Percentiles rank a stretch among this genome's conserved stretches.
phyloP scores from a whole-genome alignment of 768 basidiomycete species.

The Suillus alpinus region DNA sequence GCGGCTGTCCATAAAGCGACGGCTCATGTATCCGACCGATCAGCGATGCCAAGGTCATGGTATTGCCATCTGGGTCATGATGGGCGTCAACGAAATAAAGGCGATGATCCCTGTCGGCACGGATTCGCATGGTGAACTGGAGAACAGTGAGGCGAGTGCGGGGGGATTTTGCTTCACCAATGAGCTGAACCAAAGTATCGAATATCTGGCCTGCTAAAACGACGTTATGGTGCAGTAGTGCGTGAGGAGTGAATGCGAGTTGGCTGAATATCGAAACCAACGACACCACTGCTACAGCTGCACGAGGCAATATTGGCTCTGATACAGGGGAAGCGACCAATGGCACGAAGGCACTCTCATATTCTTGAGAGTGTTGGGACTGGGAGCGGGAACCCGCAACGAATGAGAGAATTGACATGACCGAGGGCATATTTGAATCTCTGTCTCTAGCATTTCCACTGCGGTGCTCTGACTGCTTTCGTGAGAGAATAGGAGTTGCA shows the following conservation, averaged over 20 bases:
- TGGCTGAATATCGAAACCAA: constrained; percentile 68
- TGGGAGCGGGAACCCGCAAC: constrained; percentile 64
- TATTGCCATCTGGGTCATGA: constrained; percentile 57
- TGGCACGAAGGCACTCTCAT: constrained; percentile 31
- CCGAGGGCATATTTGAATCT: constrained; percentile 51
- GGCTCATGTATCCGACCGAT: constrained; percentile 49
- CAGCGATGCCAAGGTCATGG: constrained; percentile 56
- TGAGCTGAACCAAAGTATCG: constrained; percentile 45
- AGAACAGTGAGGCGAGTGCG: constrained; percentile 69
- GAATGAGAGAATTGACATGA: constrained; percentile 65
- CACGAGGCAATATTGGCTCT: constrained; percentile 37
- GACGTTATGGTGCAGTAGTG: constrained; percentile 44
- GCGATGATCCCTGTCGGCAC: constrained; percentile 88
- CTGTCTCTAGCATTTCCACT: constrained; percentile 43
- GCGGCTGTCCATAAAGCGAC: not conserved
- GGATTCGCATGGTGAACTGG: constrained; percentile 84
- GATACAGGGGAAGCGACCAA: constrained; percentile 24
- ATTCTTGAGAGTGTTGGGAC: constrained; percentile 43
- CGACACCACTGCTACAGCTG: constrained; percentile 60
- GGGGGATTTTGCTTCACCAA: constrained; percentile 45
- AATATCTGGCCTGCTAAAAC: constrained; percentile 55
- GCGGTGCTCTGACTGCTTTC: constrained; percentile 56
- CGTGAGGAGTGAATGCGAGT: constrained; percentile 65
- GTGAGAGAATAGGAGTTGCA: constrained; percentile 54
- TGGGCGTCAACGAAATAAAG: constrained; percentile 62